A percentile compares a stretch with the other conserved stretches of the same genome.
Conservation (phyloP, 441 rosid genomes). For the Melastoma candidum region DNA sequence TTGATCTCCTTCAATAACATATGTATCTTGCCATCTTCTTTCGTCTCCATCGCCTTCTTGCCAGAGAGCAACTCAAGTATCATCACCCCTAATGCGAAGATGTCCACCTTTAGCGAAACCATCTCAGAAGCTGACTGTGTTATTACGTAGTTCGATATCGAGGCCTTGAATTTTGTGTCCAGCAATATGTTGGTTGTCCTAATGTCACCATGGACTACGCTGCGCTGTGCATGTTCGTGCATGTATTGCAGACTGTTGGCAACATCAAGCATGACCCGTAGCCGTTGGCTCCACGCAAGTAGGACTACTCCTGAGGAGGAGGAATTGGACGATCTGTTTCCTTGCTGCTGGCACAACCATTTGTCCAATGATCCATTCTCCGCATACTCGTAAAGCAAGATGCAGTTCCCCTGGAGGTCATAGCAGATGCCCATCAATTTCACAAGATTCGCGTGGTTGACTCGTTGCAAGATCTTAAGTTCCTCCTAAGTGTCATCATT, state of each 20-base stretch:
- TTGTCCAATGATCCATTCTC: slow-evolving; percentile 12
- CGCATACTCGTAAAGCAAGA: slow-evolving; percentile 14
- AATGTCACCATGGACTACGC: slow-evolving; percentile 43
- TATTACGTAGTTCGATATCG: slow-evolving; percentile 46
- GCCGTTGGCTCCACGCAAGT: slow-evolving; percentile 6
- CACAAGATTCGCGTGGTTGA: slow-evolving; percentile 12
- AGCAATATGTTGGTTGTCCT: slow-evolving; percentile 41
- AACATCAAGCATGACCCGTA: slow-evolving; percentile 35
- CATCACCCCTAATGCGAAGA: slow-evolving; percentile 49
- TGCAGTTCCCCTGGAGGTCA: background rate
- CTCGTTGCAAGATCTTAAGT: slow-evolving; percentile 12
- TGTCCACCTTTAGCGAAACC: slow-evolving; percentile 38
- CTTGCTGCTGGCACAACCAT: slow-evolving; percentile 26
- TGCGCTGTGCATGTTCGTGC: slow-evolving; percentile 56
- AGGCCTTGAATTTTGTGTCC: slow-evolving; percentile 44
- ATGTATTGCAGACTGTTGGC: slow-evolving; percentile 54
- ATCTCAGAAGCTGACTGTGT: slow-evolving; percentile 29
- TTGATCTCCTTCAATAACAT: slow-evolving; percentile 36
- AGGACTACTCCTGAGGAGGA: slow-evolving; percentile 21
- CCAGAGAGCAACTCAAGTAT: slow-evolving; percentile 53
- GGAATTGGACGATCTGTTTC: slow-evolving; percentile 11
- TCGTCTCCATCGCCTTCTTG: slow-evolving; percentile 34
- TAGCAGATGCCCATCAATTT: slow-evolving; percentile 5
- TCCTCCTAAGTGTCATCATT: slow-evolving; percentile 8
- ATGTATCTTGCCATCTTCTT: slow-evolving; percentile 33